Evolutionary conservation across 2,329 filamentous ascomycete species (phyloP).

Genomic region (Microthyrium microscopicum): DNA sequence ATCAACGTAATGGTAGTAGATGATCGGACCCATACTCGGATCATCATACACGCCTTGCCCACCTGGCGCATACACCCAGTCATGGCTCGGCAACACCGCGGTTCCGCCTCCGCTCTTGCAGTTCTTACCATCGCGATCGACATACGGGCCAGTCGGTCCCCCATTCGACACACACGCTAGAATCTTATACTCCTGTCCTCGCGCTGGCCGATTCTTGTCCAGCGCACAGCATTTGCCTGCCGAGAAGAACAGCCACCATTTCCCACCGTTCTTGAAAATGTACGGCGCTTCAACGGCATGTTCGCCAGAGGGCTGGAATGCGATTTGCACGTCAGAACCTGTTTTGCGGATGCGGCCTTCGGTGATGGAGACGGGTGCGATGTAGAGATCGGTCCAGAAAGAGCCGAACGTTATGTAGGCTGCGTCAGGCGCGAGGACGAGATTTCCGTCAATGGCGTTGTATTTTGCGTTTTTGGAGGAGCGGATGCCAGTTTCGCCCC

Average conservation of each 20-base stretch:
- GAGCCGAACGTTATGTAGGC: constrained; percentile 46
- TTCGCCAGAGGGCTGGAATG: constrained; percentile 33
- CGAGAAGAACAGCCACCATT: constrained; percentile 50
- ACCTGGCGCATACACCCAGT: constrained; percentile 46
- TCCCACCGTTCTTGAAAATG: constrained; percentile 37
- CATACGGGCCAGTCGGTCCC: constrained; percentile 36
- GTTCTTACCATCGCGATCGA: constrained; percentile 34
- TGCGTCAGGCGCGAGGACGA: constrained; percentile 25
- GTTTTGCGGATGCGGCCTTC: constrained; percentile 17
- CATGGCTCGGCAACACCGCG: constrained; percentile 42
- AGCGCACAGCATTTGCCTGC: constrained; percentile 46
- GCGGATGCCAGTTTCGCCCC: constrained; percentile 35
- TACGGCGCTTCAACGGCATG: constrained; percentile 41
- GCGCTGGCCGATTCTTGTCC: constrained; percentile 31
- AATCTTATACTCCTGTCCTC: constrained; percentile 49
- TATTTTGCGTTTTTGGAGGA: constrained; percentile 23
- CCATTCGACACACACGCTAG: constrained; percentile 42
- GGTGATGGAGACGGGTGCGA: constrained; percentile 22
- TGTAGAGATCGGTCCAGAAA: constrained; percentile 51
- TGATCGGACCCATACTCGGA: constrained; percentile 30
- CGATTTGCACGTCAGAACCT: constrained; percentile 25
- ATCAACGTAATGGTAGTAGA: constrained; percentile 48
- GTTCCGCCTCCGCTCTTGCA: constrained; percentile 44
- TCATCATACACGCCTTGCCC: constrained; percentile 45
- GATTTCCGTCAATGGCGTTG: constrained; percentile 36